These are phyloP conservation scores for Tetrahymena malaccensis DNA, from an alignment of 73 alveolate species.

Conservation along the genomic window DNA sequence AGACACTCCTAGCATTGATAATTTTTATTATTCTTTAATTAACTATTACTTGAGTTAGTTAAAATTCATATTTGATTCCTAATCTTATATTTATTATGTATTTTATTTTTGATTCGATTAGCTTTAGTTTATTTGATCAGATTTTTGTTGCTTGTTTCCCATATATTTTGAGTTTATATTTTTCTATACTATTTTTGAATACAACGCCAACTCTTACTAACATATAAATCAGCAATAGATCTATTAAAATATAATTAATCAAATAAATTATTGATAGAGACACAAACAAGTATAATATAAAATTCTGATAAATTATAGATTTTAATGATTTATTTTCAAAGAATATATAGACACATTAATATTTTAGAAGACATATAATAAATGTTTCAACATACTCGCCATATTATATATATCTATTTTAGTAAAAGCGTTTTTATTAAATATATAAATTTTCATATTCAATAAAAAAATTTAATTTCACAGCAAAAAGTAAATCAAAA, in stretches of 20 bases:
- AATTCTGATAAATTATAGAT: not conserved
- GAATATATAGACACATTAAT: not conserved
- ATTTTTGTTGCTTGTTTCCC: not conserved
- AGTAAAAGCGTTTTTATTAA: no score
- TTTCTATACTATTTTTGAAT: no score
- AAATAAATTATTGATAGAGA: not conserved
- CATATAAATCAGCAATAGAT: no score
- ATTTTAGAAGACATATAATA: no score
- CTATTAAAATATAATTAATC: not conserved
- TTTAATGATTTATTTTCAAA: no score
- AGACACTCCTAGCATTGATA: conserved; percentile 12
- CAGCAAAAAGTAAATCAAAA: no score
- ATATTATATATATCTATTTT: no score
- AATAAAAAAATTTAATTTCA: no score
- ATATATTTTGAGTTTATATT: no score
- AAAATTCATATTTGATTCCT: not conserved
- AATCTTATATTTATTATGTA: not conserved
- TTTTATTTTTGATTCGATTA: not conserved
- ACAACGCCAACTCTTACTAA: no score
- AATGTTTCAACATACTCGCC: no score
- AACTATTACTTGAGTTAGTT: not conserved
- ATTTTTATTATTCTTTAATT: not conserved
- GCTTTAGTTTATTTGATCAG: not conserved
- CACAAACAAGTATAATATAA: not conserved
- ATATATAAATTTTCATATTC: no score